Percentiles rank a stretch among this genome's conserved stretches.
Evolutionary conservation across 176 grass and related monocot genomes (phyloP).

Genomic region (Zea luxurians): DNA sequence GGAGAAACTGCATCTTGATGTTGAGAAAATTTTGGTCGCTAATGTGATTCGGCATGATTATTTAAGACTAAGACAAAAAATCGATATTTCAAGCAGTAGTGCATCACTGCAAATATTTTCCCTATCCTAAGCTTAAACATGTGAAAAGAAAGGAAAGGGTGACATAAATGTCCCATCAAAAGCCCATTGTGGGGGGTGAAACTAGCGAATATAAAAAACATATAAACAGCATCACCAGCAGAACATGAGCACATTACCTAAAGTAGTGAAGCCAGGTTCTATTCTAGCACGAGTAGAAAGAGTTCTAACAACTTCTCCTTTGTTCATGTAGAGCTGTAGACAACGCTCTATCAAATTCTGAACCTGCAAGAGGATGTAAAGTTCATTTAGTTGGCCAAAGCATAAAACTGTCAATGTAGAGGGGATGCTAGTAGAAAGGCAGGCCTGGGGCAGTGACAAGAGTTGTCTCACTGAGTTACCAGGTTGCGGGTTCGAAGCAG

Average conservation of each 20-base stretch:
- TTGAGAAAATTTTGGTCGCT: not conserved
- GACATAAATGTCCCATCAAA: not conserved
- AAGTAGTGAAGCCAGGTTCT: constrained; percentile 96
- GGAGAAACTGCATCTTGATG: not conserved
- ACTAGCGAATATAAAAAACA: constrained; percentile 21
- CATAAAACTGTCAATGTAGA: constrained; percentile 6
- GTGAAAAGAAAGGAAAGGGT: not conserved
- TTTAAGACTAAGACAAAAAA: constrained; percentile 2
- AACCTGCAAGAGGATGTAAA: constrained; percentile 59
- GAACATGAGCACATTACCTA: constrained; percentile 54
- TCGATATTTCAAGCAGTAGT: not conserved
- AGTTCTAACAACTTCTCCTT: constrained; percentile 86
- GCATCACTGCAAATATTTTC: constrained; percentile 1
- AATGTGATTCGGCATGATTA: not conserved
- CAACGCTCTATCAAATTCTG: constrained; percentile 99
- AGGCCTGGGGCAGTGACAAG: too few relatives aligned
- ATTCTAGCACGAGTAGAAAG: constrained; percentile 90
- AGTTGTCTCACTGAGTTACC: too few relatives aligned
- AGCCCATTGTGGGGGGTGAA: constrained; percentile 2
- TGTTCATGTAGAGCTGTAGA: constrained; percentile 96
- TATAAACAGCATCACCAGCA: constrained; percentile 5
- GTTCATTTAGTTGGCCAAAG: constrained; percentile 30
- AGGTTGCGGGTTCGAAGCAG: too few relatives aligned
- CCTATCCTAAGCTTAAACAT: constrained; percentile 9
- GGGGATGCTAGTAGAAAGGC: constrained; percentile 4